phyloP scores from a whole-genome alignment of 257 asterid genomes.

The Penstemon davidsonii region DNA sequence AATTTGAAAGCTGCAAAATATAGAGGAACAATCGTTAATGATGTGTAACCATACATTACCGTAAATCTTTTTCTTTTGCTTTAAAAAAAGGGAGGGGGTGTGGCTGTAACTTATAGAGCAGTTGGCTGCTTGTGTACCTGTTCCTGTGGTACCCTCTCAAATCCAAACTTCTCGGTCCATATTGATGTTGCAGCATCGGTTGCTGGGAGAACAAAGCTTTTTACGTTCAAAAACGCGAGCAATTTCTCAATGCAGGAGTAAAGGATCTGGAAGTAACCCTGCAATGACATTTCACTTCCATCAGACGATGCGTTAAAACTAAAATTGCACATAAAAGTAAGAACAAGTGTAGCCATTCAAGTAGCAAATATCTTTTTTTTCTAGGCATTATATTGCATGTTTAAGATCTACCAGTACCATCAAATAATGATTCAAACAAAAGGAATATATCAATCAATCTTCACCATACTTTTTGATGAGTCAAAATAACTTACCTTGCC shows the following conservation, averaged over 20 bases:
- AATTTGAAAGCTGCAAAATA: slow-evolving; percentile 62
- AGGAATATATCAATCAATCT: background rate
- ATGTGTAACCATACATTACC: background rate
- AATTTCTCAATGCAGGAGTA: slow-evolving; percentile 61
- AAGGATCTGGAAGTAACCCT: slow-evolving; percentile 89
- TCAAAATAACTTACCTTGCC: slow-evolving; percentile 62
- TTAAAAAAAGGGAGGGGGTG: background rate
- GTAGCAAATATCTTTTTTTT: no score
- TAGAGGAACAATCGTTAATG: slow-evolving; percentile 3
- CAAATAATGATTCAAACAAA: no score
- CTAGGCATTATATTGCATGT: background rate
- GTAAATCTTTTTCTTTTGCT: background rate
- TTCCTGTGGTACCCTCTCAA: slow-evolving; percentile 55
- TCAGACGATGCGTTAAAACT: slow-evolving; percentile 23
- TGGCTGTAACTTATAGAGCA: background rate
- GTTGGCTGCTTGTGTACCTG: slow-evolving; percentile 47
- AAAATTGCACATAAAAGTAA: background rate
- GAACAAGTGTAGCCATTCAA: background rate
- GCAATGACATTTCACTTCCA: slow-evolving; percentile 32
- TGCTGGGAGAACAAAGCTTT: slow-evolving; percentile 84
- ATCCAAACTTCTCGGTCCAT: slow-evolving; percentile 93
- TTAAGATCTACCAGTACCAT: background rate
- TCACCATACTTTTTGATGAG: background rate
- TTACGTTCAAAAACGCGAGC: slow-evolving; percentile 62
- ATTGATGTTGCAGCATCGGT: slow-evolving; percentile 83